Evolutionary conservation across 1,139 yeast species (phyloP), one percentile per base, ranked within the genome.

Genomic region (Debaryomyces fabryi): DNA sequence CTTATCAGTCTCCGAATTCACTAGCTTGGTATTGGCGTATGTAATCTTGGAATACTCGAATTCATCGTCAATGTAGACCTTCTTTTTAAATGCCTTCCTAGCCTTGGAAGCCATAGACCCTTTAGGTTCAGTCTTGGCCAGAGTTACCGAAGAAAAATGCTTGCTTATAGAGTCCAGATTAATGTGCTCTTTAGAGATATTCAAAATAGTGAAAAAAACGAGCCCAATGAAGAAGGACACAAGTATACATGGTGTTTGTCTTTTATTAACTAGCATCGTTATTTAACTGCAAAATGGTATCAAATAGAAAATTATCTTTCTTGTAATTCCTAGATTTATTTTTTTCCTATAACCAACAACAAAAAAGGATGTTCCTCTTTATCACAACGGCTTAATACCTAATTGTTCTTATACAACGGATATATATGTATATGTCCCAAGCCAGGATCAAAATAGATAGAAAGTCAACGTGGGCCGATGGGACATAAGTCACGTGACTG

Each of bases 21-120:
- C 37, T 13, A 45, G 13, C 34, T 45, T 45, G 9, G 44, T 49
- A 29, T 56, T 58, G 4, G 32, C 35, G 35, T 46, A 56, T 8
- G 37, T 36, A 10, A 53, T 45, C 35, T 57, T 58, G 18, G 49
- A 45, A 39, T 50, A 57, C 7, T 50, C 53, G 44, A 45, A 50
- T 16, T 49, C 47, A 8, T 37, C 16, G 38, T 57, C 60, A 9
- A 47, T 48, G 32, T 47, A 40, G 3, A 33, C 42, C 36, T 21
- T 27, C 27, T 38, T 46, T 3, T 42, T 18, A 21, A 45, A 44
- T 10, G 39, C 33, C 7, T 32, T 32, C 20, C 12, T 15, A 8
- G 18, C 20, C 20, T 15, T 32, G 4, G 35, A 18, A 20, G 38
- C 25, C 13, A 12, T 12, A 12, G 38, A 10, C 25, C 12, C 15